These are phyloP conservation scores for Heritiera fomes DNA, from an alignment of 345 rosid species.

Conservation along the genomic window DNA sequence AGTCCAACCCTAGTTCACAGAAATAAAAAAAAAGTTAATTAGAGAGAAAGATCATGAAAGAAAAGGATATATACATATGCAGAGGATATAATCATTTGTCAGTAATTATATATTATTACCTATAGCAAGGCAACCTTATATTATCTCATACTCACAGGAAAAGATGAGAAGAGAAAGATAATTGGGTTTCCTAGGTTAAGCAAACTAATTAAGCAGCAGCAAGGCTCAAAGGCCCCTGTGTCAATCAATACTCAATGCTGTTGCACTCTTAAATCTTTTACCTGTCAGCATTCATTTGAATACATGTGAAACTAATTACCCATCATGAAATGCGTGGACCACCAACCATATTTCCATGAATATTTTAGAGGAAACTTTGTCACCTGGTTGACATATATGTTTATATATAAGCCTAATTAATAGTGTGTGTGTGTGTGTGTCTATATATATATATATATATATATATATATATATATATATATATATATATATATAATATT, in stretches of 20 bases:
- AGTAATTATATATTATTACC: too few species aligned
- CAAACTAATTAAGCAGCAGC: neutral
- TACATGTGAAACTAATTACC: neutral
- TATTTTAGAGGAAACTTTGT: neutral
- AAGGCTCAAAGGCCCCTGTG: too few species aligned
- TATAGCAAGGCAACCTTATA: too few species aligned
- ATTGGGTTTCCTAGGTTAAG: neutral
- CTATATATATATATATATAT: too few species aligned
- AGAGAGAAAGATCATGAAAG: neutral
- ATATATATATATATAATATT: neutral
- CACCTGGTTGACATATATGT: neutral
- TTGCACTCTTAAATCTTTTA: too few species aligned
- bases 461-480: too few species aligned
- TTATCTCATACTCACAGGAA: too few species aligned
- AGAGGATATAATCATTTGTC: too few species aligned
- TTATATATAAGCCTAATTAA: neutral
- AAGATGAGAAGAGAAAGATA: too few species aligned
- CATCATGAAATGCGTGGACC: neutral
- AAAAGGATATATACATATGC: too few species aligned
- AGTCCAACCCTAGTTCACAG: neutral
- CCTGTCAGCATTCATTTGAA: neutral
- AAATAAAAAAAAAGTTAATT: neutral
- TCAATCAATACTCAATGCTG: neutral
- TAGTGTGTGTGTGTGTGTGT: too few species aligned
- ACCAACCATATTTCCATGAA: neutral